phyloP scores from a whole-genome alignment of 805 yeast species.

The Candida ficus region DNA sequence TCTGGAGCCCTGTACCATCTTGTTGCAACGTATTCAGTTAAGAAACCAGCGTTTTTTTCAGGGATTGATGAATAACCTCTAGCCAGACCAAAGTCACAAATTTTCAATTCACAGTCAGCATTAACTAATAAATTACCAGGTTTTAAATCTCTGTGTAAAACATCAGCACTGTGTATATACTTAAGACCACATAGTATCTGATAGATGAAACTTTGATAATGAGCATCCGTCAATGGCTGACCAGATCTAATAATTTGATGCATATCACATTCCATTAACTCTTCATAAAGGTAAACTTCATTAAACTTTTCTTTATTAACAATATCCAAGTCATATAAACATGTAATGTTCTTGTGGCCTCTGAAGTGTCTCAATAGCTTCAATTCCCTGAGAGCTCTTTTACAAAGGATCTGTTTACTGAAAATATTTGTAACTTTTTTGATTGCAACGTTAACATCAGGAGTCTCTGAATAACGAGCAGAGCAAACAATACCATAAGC shows the following conservation, averaged over 20 bases:
- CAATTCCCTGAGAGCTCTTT: conserved; percentile 86
- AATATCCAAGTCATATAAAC: conserved; percentile 90
- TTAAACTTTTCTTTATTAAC: conserved; percentile 70
- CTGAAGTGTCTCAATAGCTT: conserved; percentile 88
- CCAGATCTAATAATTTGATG: conserved; percentile 94
- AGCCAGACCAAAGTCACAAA: conserved; percentile 95
- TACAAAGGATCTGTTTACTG: conserved; percentile 84
- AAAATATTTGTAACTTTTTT: conserved; percentile 95
- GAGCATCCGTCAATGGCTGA: conserved; percentile 91
- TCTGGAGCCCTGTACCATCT: conserved; percentile 99
- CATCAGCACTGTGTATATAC: conserved; percentile 88
- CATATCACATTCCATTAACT: conserved; percentile 97
- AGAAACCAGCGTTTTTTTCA: conserved; percentile 83
- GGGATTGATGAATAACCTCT: conserved; percentile 83
- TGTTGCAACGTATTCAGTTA: conserved; percentile 97
- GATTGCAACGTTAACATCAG: conserved; percentile 85
- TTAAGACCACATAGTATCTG: conserved; percentile 88
- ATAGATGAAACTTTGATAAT: conserved; percentile 88
- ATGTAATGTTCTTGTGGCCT: conserved; percentile 94
- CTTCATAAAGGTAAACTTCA: conserved; percentile 91
- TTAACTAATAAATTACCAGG: conserved; percentile 91
- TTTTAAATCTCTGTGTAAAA: conserved; percentile 88
- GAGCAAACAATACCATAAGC: conserved; percentile 97
- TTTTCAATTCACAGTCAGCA: conserved; percentile 94
- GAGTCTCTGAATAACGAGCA: conserved; percentile 71